A percentile compares a stretch with the other conserved stretches of the same genome.
These are phyloP conservation scores for Euclidium syriacum DNA, from an alignment of 345 rosid species.

Conservation along the genomic window DNA sequence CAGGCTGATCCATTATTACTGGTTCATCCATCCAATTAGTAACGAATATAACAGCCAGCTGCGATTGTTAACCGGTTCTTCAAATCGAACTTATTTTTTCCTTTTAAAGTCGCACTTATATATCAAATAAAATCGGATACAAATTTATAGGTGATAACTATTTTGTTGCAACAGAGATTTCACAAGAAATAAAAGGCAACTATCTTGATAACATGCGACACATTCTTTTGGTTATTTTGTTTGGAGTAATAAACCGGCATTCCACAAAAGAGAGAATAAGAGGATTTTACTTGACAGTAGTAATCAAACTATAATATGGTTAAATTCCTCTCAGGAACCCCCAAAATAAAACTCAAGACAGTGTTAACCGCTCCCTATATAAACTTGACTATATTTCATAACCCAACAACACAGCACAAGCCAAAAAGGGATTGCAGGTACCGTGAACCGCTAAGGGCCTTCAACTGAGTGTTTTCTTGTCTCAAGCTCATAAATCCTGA, in stretches of 20 bases:
- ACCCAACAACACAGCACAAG: constrained; percentile 24
- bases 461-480: constrained; percentile 14
- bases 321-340: constrained; percentile 23
- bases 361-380: constrained; percentile 21
- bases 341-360: constrained; percentile 19
- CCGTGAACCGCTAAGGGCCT: constrained; percentile 15
- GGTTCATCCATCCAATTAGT: too few species aligned
- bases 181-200: not conserved
- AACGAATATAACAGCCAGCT: too few species aligned
- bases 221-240: not conserved
- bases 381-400: constrained; percentile 21
- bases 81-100: too few species aligned
- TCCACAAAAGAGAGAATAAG: not conserved
- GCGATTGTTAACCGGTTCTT: too few species aligned
- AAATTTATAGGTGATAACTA: too few species aligned
- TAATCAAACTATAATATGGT: constrained; percentile 21
- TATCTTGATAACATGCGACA: not conserved
- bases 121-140: too few species aligned
- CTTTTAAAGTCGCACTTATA: too few species aligned
- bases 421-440: constrained; percentile 32
- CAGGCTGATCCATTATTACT: too few species aligned
- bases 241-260: not conserved
- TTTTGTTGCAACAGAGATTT: not conserved
- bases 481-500: constrained; percentile 17
- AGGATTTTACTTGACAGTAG: constrained; percentile 21